Evolutionary conservation across 805 yeast species (phyloP), one percentile per base, ranked within the genome.

Genomic region (Kuraishia hungarica): DNA sequence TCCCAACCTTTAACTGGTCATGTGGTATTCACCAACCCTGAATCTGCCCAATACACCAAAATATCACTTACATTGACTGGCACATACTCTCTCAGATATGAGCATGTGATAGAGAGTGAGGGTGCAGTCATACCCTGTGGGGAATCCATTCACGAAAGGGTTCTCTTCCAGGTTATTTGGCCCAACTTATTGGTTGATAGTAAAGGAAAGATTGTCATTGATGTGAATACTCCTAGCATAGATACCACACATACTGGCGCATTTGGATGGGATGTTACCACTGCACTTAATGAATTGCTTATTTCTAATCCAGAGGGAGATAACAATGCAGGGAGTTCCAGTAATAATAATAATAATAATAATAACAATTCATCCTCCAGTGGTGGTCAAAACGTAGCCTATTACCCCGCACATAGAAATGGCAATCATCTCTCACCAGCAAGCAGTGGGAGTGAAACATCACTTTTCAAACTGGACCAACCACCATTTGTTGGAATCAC

Each of bases 101-200:
- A 69, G 49, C 74, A 72, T 46, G 69, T 74, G 17, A 57, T 65
- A 28, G 80, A 76, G 50, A 35, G 11, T 15, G 43, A 35, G 4
- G 43, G 43, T 17, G 11, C 3, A 3, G 11, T 15, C 3, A 15
- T 35, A 6, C 11, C 43, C 17, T 35, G 8, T 3, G 43, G 43
- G n/a, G 43, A 35, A 13, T 35, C 43, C 17, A 15, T 35, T 35
- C 11, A 7, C 5, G 67, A 74, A 24, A 63, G 68, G 19, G 69
- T 74, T 49, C 72, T 75, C 6, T 59, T 80, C 51, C 65, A 69
- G 28, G 78, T 73, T 24, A 74, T 71, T 19, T 80, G 84, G 84
- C 67, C 69, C 52, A 80, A 80, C 58, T 64, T 80, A 39, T 65
- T 80, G 49, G 70, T 72, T 15, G 59, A 63, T 48, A 62, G 72